A percentile compares a stretch with the other conserved stretches of the same genome.
Evolutionary conservation across 139 green algal species (phyloP).

Genomic region (Choricystis sp.): DNA sequence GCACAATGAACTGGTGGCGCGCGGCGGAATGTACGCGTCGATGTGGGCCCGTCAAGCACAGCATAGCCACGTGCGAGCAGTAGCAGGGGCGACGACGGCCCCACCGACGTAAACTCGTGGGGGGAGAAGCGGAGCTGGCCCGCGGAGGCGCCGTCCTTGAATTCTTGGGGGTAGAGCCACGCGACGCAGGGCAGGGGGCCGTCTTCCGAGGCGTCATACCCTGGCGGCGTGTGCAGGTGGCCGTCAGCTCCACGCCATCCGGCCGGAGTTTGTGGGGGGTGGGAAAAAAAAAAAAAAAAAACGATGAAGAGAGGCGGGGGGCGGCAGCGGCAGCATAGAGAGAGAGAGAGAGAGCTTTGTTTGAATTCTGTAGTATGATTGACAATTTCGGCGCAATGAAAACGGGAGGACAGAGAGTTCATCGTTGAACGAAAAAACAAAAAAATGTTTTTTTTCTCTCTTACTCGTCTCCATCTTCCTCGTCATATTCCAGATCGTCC

Average conservation of each 20-base stretch:
- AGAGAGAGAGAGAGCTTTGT: no score
- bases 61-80: conserved; percentile 79
- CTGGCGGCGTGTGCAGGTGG: conserved; percentile 85
- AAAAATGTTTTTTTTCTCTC: no score
- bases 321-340: no score
- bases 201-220: conserved; percentile 56
- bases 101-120: conserved; percentile 76
- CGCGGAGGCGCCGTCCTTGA: conserved; percentile 82
- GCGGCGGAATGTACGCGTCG: conserved; percentile 34
- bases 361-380: no score
- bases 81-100: conserved; percentile 59
- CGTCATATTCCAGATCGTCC: no score
- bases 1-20: conserved; percentile 54
- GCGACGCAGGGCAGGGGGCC: conserved; percentile 77
- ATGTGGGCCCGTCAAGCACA: conserved; percentile 61
- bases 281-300: no score
- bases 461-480: no score
- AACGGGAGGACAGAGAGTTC: no score
- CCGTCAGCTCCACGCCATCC: conserved; percentile 89
- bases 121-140: conserved; percentile 75
- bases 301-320: no score
- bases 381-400: no score
- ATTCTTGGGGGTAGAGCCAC: conserved; percentile 89
- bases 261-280: no score
- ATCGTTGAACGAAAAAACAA: no score